phyloP scores from a whole-genome alignment of 2,329 filamentous ascomycete genomes.

The Hawksworthiomyces lignivorus region DNA sequence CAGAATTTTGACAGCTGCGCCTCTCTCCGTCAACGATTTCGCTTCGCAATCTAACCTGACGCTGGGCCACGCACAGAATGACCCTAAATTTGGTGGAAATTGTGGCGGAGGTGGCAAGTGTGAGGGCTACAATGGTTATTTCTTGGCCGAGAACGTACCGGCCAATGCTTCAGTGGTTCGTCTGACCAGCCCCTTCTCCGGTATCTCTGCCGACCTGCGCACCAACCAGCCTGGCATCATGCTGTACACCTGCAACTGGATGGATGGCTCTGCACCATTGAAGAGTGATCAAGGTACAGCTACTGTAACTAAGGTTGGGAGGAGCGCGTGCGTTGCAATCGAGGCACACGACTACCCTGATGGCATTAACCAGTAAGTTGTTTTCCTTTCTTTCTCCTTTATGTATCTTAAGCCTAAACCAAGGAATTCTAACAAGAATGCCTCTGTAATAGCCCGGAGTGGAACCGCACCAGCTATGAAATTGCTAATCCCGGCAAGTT shows the following conservation, averaged over 20 bases:
- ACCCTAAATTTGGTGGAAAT: conserved; percentile 50
- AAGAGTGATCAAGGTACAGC: conserved; percentile 52
- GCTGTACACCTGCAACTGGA: conserved; percentile 60
- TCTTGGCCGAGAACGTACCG: conserved; percentile 35
- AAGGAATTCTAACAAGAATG: conserved; percentile 14
- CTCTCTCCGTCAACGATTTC: conserved; percentile 56
- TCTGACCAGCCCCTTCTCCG: conserved; percentile 54
- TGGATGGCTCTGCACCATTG: conserved; percentile 40
- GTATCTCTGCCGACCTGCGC: conserved; percentile 61
- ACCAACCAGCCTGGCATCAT: conserved; percentile 66
- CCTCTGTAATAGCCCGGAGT: conserved; percentile 32
- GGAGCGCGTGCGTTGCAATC: conserved; percentile 66
- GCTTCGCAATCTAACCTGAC: conserved; percentile 53
- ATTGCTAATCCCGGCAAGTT: conserved; percentile 32
- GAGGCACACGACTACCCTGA: conserved; percentile 74
- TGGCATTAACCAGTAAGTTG: conserved; percentile 60
- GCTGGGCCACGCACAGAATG: conserved; percentile 52
- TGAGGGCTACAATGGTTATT: conserved; percentile 63
- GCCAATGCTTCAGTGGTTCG: conserved; percentile 38
- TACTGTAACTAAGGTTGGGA: conserved; percentile 32
- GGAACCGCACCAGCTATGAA: conserved; percentile 32
- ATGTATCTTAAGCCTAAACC: too few relatives aligned
- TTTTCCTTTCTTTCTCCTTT: background rate
- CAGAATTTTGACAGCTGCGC: conserved; percentile 47
- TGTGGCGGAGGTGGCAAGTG: conserved; percentile 57